Conservation (phyloP, 441 rosid species). For the Populus hybrid region DNA sequence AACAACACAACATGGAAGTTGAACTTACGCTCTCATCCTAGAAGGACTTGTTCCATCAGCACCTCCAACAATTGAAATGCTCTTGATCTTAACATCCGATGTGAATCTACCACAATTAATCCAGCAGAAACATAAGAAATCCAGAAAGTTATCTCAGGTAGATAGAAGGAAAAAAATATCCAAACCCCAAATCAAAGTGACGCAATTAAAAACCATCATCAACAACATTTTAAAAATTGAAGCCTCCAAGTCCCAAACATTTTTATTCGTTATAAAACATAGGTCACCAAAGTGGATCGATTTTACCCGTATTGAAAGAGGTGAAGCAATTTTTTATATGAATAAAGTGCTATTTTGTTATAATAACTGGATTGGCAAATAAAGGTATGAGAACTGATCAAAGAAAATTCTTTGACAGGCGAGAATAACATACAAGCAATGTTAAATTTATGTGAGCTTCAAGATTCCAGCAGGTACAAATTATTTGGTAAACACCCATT, state of each 20-base stretch:
- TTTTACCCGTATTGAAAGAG: neutral
- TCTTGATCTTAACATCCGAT: constrained; percentile 93
- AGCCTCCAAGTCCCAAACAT: neutral
- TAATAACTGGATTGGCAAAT: too few species aligned
- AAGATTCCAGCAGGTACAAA: too few species aligned
- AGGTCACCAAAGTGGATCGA: neutral
- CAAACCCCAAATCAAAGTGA: too few species aligned
- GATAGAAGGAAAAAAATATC: too few species aligned
- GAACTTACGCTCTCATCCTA: constrained; percentile 90
- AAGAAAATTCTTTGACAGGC: too few species aligned
- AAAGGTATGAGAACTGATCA: too few species aligned
- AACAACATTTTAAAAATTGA: neutral
- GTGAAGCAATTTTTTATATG: too few species aligned
- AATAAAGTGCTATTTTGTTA: too few species aligned
- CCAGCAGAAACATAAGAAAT: constrained; percentile 9
- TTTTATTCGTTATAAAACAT: neutral
- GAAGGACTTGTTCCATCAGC: constrained; percentile 93
- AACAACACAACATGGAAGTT: neutral
- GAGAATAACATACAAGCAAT: too few species aligned
- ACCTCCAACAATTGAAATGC: constrained; percentile 89
- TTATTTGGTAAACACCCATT: too few species aligned
- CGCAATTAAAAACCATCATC: too few species aligned
- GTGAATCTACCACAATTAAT: constrained; percentile 58
- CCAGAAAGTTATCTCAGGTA: neutral
- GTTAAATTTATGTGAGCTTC: too few species aligned